Evolutionary conservation across 1,284 basidiomycete genomes (phyloP).

Genomic region (Macrocystidia cucumis): DNA sequence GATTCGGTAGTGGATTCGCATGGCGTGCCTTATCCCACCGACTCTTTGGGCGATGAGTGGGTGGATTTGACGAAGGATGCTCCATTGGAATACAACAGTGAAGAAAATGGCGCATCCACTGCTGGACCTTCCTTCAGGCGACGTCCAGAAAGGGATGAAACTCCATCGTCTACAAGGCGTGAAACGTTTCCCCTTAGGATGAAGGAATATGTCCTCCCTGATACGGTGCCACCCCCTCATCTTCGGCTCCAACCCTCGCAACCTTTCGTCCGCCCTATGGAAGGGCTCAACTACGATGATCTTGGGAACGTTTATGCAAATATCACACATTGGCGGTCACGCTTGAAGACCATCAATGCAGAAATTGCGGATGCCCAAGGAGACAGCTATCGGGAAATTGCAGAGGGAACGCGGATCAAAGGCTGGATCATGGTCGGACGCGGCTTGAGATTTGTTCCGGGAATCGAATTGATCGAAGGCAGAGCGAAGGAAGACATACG

Average conservation of each 20-base stretch:
- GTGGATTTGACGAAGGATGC: conserved; percentile 35
- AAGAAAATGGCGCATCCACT: conserved; percentile 25
- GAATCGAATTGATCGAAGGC: conserved; percentile 64
- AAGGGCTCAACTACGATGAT: conserved; percentile 56
- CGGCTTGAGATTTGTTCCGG: conserved; percentile 56
- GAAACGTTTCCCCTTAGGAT: conserved; percentile 59
- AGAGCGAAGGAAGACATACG: conserved; percentile 73
- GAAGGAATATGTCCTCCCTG: conserved; percentile 19
- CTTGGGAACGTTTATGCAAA: conserved; percentile 58
- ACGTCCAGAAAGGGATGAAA: conserved; percentile 23
- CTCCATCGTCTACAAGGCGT: conserved; percentile 32
- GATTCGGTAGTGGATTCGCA: conserved; percentile 26
- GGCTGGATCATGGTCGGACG: conserved; percentile 75
- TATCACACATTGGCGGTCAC: conserved; percentile 61
- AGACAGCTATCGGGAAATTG: conserved; percentile 60
- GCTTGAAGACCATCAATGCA: conserved; percentile 62
- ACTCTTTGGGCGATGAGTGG: conserved; percentile 41
- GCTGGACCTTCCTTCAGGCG: conserved; percentile 26
- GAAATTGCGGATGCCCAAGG: conserved; percentile 62
- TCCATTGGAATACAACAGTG: conserved; percentile 29
- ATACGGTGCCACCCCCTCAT: conserved; percentile 50
- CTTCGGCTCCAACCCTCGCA: conserved; percentile 59
- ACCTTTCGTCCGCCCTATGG: conserved; percentile 65
- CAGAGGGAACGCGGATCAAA: conserved; percentile 56
- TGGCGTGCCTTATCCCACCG: conserved; percentile 17